phyloP scores from a whole-genome alignment of 208 protist genomes.

The Wallacemonas rigidus region DNA sequence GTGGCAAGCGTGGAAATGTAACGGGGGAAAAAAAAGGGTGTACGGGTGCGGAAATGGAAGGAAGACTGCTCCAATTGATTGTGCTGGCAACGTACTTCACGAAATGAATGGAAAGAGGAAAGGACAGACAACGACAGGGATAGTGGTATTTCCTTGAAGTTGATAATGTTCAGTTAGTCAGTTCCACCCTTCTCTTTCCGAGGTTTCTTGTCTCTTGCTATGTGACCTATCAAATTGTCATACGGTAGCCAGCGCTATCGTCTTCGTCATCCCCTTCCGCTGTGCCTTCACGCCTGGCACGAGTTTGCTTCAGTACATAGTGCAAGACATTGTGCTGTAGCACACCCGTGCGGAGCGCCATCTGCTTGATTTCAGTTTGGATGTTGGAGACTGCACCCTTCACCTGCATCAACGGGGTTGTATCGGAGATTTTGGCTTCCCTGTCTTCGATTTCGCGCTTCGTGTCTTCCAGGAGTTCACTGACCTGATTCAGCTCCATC shows the following conservation, averaged over 20 bases:
- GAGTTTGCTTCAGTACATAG: slow-evolving; percentile 81
- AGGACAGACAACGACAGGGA: too few relatives aligned
- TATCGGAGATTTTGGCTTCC: slow-evolving; percentile 87
- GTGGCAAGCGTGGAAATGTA: too few relatives aligned
- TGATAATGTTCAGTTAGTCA: too few relatives aligned
- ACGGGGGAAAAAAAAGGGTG: too few relatives aligned
- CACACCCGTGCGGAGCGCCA: slow-evolving; percentile 88
- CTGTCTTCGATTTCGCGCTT: slow-evolving; percentile 88
- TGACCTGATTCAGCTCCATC: slow-evolving; percentile 87
- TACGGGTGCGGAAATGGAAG: too few relatives aligned
- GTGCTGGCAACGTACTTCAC: too few relatives aligned
- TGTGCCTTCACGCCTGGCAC: slow-evolving; percentile 57
- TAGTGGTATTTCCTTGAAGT: too few relatives aligned
- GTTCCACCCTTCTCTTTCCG: too few relatives aligned
- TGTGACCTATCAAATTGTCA: not conserved
- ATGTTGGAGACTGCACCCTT: slow-evolving; percentile 88
- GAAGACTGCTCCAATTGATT: too few relatives aligned
- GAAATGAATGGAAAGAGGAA: too few relatives aligned
- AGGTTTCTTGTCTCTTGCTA: too few relatives aligned
- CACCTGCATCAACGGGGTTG: slow-evolving; percentile 87
- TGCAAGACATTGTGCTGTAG: slow-evolving; percentile 90
- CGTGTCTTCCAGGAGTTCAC: slow-evolving; percentile 80
- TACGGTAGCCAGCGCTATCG: not conserved
- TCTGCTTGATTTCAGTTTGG: slow-evolving; percentile 87
- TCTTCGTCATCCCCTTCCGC: slow-evolving; percentile 17